These are phyloP conservation scores for Colletotrichum sp. DNA, from an alignment of 2,329 filamentous ascomycete species.

Conservation along the genomic window DNA sequence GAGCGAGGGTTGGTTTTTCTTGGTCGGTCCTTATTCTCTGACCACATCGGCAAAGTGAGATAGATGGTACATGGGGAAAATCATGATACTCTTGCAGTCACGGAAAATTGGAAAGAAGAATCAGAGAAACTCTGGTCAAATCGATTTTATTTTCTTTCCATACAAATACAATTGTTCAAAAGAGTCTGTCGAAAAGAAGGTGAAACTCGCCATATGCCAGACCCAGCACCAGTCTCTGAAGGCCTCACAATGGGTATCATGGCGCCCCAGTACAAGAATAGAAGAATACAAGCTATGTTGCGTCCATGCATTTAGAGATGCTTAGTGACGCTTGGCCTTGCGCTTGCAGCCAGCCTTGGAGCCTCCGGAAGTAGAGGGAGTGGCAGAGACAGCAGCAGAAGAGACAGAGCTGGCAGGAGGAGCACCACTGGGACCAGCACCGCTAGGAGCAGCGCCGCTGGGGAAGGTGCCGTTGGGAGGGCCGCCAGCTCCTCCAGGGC, in stretches of 20 bases:
- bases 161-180: background rate
- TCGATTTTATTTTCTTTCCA: background rate
- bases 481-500: background rate
- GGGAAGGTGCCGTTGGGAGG: background rate
- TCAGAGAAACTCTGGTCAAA: background rate
- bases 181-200: background rate
- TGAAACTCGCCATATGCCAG: background rate
- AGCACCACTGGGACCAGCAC: background rate
- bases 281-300: background rate
- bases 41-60: background rate
- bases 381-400: background rate
- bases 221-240: background rate
- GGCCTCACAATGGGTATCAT: background rate
- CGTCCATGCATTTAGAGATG: background rate
- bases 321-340: background rate
- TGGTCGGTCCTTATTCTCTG: background rate
- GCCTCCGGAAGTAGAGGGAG: background rate
- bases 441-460: background rate
- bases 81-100: background rate
- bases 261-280: background rate
- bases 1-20: background rate
- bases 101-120: rapidly evolving
- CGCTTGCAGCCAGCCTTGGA: background rate
- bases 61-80: background rate
- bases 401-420: background rate